These are phyloP conservation scores for Daldinia decipiens DNA, from an alignment of 495 filamentous ascomycete genomes.

Conservation along the genomic window DNA sequence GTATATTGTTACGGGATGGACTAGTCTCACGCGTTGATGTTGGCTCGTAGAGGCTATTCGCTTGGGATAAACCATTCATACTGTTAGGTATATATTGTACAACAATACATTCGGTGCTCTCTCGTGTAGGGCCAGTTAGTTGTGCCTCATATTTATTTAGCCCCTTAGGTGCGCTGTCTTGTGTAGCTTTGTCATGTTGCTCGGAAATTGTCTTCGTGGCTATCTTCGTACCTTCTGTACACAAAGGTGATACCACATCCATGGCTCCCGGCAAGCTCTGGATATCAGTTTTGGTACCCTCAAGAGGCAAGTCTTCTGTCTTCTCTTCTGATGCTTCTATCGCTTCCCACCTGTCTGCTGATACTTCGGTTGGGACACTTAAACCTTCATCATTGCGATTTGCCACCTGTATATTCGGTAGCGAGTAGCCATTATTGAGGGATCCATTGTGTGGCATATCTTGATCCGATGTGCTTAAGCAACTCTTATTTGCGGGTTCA, in stretches of 20 bases:
- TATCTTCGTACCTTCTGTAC: too few relatives aligned
- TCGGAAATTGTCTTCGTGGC: too few relatives aligned
- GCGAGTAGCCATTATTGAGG: background rate
- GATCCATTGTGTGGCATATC: background rate
- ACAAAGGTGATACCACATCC: background rate
- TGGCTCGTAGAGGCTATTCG: background rate
- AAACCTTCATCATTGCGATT: background rate
- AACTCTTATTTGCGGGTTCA: background rate
- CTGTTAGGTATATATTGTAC: background rate
- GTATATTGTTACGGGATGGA: background rate
- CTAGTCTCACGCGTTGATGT: background rate
- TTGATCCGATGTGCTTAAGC: background rate
- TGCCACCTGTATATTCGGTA: background rate
- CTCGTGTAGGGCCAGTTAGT: background rate
- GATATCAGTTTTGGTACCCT: background rate
- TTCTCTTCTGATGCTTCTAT: background rate
- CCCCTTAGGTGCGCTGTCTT: background rate
- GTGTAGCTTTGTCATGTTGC: background rate
- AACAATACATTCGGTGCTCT: background rate
- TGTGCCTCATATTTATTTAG: background rate
- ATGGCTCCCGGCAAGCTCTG: background rate
- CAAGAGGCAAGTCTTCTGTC: background rate
- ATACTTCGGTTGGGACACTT: background rate
- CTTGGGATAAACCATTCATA: background rate
- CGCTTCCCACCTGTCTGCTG: too few relatives aligned